Conservation (phyloP, 2,329 filamentous ascomycete species). For the Sporothrix inflata region DNA sequence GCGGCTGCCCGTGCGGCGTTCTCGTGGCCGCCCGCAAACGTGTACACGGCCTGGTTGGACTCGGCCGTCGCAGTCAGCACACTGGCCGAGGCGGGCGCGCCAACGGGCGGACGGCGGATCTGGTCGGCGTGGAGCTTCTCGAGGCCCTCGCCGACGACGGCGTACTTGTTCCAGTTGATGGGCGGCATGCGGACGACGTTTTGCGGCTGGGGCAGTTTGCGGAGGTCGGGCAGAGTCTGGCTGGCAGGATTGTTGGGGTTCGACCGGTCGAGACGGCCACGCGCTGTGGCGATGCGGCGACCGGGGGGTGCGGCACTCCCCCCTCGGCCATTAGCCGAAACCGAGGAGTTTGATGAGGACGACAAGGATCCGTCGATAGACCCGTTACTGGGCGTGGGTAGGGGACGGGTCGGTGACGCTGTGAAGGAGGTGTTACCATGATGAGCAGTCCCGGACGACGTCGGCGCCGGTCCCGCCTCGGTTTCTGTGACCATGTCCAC, state of each 20-base stretch:
- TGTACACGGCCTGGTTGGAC: conserved; percentile 50
- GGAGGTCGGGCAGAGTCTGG: conserved; percentile 23
- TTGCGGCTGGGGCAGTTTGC: conserved; percentile 73
- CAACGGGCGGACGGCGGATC: conserved; percentile 63
- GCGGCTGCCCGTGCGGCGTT: conserved; percentile 27
- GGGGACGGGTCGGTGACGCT: background rate
- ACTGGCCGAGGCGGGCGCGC: conserved; percentile 49
- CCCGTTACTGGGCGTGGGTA: background rate
- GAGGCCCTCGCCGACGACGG: conserved; percentile 80
- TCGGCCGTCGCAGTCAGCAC: conserved; percentile 14
- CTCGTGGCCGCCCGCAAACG: conserved; percentile 49
- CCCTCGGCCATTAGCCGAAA: background rate
- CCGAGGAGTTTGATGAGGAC: background rate
- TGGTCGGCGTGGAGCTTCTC: conserved; percentile 87
- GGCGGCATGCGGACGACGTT: conserved; percentile 83
- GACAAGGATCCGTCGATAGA: background rate
- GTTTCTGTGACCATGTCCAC: conserved; percentile 1
- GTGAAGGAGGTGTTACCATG: background rate
- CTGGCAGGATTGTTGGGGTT: background rate
- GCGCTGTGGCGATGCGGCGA: background rate
- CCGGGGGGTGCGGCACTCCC: background rate
- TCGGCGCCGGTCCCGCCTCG: background rate
- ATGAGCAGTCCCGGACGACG: background rate
- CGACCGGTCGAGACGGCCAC: background rate
- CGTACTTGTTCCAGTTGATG: conserved; percentile 94